Percentiles rank a stretch among this genome's conserved stretches.
phyloP scores from a whole-genome alignment of 192 early-diverging fungal genomes.

The Cladochytrium replicatum region DNA sequence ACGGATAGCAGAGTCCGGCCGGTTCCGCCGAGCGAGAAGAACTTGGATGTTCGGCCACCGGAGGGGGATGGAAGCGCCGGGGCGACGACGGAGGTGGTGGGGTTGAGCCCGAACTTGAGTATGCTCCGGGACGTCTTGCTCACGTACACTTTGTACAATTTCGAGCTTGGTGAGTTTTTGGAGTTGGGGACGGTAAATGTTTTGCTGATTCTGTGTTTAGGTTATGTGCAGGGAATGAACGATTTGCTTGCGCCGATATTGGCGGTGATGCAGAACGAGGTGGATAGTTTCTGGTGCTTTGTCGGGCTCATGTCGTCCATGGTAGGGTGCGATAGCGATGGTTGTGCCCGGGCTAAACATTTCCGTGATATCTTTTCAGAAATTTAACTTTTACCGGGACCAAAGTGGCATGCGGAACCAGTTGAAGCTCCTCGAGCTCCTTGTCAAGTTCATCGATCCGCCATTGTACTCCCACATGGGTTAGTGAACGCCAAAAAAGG shows the following conservation, averaged over 20 bases:
- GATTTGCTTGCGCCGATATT: conserved; percentile 86
- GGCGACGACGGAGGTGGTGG: conserved; percentile 19
- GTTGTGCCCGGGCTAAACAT: neutral
- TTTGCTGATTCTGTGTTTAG: conserved; percentile 28
- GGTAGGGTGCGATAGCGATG: conserved; percentile 41
- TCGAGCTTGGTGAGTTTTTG: conserved; percentile 44
- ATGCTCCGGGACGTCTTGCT: conserved; percentile 84
- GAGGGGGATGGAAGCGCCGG: conserved; percentile 43
- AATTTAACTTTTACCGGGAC: conserved; percentile 83
- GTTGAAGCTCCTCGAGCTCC: conserved; percentile 63
- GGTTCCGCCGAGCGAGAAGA: neutral
- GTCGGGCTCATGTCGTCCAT: conserved; percentile 80
- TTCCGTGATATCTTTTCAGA: conserved; percentile 19
- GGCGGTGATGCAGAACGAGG: conserved; percentile 80
- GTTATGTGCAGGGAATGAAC: conserved; percentile 97
- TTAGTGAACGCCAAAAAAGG: no score
- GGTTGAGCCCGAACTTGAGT: conserved; percentile 69
- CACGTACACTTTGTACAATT: conserved; percentile 84
- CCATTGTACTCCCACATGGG: conserved; percentile 72
- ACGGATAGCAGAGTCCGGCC: conserved; percentile 10
- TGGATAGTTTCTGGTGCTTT: conserved; percentile 90
- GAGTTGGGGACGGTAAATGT: conserved; percentile 5
- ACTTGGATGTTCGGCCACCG: conserved; percentile 1
- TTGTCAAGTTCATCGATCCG: conserved; percentile 84
- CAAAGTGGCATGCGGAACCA: conserved; percentile 92